Conservation (phyloP, 345 rosid species). For the Brassica nigra region DNA sequence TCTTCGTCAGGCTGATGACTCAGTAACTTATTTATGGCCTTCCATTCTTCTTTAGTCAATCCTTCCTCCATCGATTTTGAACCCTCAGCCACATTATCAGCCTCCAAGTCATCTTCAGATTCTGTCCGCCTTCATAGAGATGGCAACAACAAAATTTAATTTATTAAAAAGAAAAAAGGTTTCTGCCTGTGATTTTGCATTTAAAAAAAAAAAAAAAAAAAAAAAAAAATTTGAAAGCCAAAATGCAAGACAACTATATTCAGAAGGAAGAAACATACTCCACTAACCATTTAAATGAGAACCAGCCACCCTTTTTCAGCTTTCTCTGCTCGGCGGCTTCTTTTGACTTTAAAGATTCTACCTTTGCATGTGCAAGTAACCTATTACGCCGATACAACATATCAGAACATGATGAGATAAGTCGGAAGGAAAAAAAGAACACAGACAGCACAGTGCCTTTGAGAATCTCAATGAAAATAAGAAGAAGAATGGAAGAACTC, state of each 20-base stretch:
- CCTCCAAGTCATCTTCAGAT: slow-evolving; percentile 57
- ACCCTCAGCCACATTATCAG: slow-evolving; percentile 49
- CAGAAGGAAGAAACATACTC: slow-evolving; percentile 25
- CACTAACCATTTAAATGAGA: slow-evolving; percentile 77
- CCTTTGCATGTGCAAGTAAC: slow-evolving; percentile 99
- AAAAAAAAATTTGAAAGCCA: slow-evolving; percentile 1
- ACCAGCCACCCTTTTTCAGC: slow-evolving; percentile 83
- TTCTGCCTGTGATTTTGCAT: slow-evolving; percentile 2
- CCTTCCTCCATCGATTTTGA: slow-evolving; percentile 60
- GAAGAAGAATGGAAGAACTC: slow-evolving; percentile 16
- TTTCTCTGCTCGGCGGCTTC: slow-evolving; percentile 90
- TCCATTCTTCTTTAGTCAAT: slow-evolving; percentile 96
- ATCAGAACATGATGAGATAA: slow-evolving; percentile 8
- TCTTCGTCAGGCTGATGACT: slow-evolving; percentile 93
- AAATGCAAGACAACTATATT: slow-evolving; percentile 10
- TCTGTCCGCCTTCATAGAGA: slow-evolving; percentile 56
- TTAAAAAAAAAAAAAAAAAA: not conserved
- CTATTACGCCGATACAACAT: slow-evolving; percentile 45
- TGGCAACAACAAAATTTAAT: slow-evolving; percentile 24
- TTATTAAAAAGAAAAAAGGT: not conserved
- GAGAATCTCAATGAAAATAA: slow-evolving; percentile 24
- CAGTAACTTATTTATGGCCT: slow-evolving; percentile 82
- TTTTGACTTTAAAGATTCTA: slow-evolving; percentile 85
- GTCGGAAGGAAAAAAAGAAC: slow-evolving; percentile 5
- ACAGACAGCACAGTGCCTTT: slow-evolving; percentile 13